Conservation (phyloP, 129 eudicot genomes). For the Centaurea solstitialis region DNA sequence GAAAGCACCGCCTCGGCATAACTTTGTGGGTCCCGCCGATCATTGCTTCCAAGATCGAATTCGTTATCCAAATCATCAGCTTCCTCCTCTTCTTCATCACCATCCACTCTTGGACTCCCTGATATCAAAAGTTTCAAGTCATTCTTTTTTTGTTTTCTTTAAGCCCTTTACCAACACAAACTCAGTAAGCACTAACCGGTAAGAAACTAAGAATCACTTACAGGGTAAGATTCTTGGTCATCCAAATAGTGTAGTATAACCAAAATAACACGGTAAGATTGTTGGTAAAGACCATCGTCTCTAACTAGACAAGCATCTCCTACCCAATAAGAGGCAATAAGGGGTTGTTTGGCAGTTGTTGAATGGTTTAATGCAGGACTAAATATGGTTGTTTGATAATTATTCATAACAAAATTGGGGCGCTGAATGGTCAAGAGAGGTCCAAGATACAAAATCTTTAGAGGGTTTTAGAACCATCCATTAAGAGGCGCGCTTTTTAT, state of each 20-base stretch:
- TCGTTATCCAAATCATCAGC: constrained; percentile 75
- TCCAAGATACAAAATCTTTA: too few relatives aligned
- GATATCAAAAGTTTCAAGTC: constrained; percentile 9
- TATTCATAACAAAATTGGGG: too few relatives aligned
- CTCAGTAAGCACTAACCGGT: not conserved
- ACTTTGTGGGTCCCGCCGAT: constrained; percentile 39
- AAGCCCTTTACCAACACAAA: not conserved
- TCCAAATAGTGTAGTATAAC: too few relatives aligned
- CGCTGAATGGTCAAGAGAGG: too few relatives aligned
- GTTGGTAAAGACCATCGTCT: too few relatives aligned
- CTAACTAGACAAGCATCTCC: not conserved
- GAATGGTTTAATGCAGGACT: too few relatives aligned
- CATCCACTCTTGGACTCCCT: constrained; percentile 76
- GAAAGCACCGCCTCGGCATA: constrained; percentile 41
- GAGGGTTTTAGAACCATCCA: too few relatives aligned
- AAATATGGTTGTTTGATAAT: too few relatives aligned
- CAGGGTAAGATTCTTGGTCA: too few relatives aligned
- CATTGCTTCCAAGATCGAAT: constrained; percentile 36
- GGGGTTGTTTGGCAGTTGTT: too few relatives aligned
- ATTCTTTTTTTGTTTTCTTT: not conserved
- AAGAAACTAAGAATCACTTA: not conserved
- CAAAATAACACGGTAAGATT: too few relatives aligned
- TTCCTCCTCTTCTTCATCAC: constrained; percentile 85
- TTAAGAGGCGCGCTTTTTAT: too few relatives aligned
- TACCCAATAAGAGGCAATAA: not conserved